A percentile compares a stretch with the other conserved stretches of the same genome.
Evolutionary conservation across 2,329 filamentous ascomycete species (phyloP).

Genomic region (Alternaria burnsii): DNA sequence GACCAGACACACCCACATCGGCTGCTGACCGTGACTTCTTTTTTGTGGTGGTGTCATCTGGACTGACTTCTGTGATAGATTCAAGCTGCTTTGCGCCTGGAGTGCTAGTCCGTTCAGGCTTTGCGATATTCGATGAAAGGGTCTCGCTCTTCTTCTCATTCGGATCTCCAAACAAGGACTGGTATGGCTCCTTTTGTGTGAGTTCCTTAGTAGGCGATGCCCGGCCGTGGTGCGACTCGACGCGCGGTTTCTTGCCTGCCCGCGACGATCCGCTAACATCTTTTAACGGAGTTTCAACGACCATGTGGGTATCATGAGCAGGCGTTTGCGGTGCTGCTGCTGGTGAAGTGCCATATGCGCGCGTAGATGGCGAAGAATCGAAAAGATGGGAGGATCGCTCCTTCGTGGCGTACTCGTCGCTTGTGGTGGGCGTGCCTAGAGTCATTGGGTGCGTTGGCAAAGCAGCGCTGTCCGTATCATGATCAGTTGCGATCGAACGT

Average conservation of each 20-base stretch:
- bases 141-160: conserved; percentile 33
- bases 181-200: conserved; percentile 33
- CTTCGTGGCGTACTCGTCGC: conserved; percentile 47
- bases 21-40: conserved; percentile 55
- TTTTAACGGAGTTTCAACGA: conserved; percentile 20
- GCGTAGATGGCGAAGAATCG: conserved; percentile 49
- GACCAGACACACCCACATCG: conserved; percentile 55
- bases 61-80: conserved; percentile 61
- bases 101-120: conserved; percentile 32
- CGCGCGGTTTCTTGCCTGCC: conserved; percentile 14
- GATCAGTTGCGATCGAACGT: conserved; percentile 12
- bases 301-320: conserved; percentile 22
- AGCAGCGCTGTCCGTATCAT: conserved; percentile 34
- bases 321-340: conserved; percentile 30
- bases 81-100: conserved; percentile 53
- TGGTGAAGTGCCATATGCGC: conserved; percentile 43
- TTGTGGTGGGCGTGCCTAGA: conserved; percentile 30
- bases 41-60: conserved; percentile 52
- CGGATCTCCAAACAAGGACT: conserved; percentile 48
- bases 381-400: conserved; percentile 49
- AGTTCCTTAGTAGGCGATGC: conserved; percentile 20
- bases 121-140: conserved; percentile 36
- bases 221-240: conserved; percentile 17
- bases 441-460: conserved; percentile 34
- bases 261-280: conserved; percentile 16